Evolutionary conservation across 1,284 basidiomycete genomes (phyloP).

Genomic region (Trichosporon sp.): DNA sequence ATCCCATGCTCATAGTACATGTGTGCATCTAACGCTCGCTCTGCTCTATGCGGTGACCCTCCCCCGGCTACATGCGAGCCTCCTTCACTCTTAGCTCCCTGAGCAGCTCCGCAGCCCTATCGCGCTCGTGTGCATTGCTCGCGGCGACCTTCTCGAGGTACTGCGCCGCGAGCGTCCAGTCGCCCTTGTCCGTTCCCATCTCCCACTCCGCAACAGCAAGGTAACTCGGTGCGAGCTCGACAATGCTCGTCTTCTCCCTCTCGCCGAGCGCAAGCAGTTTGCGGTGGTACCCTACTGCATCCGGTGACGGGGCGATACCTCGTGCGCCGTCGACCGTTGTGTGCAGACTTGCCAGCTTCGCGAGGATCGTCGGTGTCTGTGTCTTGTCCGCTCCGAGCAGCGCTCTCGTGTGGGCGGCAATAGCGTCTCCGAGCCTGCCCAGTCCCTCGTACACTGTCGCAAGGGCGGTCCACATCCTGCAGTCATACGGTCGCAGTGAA

Average conservation of each 20-base stretch:
- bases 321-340: slow-evolving; percentile 18
- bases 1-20: neutral
- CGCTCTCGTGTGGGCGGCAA: slow-evolving; percentile 81
- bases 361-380: slow-evolving; percentile 65
- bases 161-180: slow-evolving; percentile 40
- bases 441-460: slow-evolving; percentile 91
- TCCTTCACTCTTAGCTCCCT: slow-evolving; percentile 34
- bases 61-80: slow-evolving; percentile 22
- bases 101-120: slow-evolving; percentile 36
- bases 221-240: slow-evolving; percentile 71
- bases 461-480: slow-evolving; percentile 91
- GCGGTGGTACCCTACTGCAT: slow-evolving; percentile 32
- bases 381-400: slow-evolving; percentile 74
- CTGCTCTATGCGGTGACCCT: too few relatives aligned
- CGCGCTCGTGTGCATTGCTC: slow-evolving; percentile 51
- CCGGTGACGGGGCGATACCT: slow-evolving; percentile 1
- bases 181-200: slow-evolving; percentile 37
- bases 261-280: slow-evolving; percentile 67
- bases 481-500: slow-evolving; percentile 87
- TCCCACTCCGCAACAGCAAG: slow-evolving; percentile 74
- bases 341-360: slow-evolving; percentile 70
- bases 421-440: slow-evolving; percentile 69
- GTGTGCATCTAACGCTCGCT: neutral
- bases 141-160: slow-evolving; percentile 65
- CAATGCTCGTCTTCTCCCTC: slow-evolving; percentile 56